Percentiles rank a stretch among this genome's conserved stretches.
These are phyloP conservation scores for Parietaria judaica DNA, from an alignment of 306 rosid species.

Conservation along the genomic window DNA sequence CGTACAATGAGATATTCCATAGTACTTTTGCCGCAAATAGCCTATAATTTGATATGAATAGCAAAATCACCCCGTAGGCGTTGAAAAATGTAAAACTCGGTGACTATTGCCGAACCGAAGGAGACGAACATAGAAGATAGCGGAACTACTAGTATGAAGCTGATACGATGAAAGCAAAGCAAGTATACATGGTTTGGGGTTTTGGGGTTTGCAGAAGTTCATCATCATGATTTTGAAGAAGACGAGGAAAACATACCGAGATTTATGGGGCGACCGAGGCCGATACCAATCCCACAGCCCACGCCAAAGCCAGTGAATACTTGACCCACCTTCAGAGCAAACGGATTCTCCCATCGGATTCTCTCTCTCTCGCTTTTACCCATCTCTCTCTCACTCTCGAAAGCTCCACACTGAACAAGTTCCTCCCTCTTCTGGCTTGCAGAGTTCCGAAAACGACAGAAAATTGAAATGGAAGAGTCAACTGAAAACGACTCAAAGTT, in stretches of 20 bases:
- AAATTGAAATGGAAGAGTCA: no score
- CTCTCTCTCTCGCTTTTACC: slow-evolving; percentile 28
- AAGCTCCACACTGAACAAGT: neutral
- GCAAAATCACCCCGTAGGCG: no score
- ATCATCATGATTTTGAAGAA: slow-evolving; percentile 12
- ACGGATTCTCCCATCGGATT: slow-evolving; percentile 70
- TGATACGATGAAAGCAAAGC: neutral
- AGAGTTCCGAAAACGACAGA: no score
- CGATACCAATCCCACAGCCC: slow-evolving; percentile 89
- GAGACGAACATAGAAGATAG: neutral
- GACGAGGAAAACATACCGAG: slow-evolving; percentile 38
- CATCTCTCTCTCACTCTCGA: slow-evolving; percentile 31
- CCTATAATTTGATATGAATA: no score
- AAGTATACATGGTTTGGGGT: slow-evolving; percentile 28
- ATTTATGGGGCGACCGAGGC: slow-evolving; percentile 93
- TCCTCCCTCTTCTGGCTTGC: no score
- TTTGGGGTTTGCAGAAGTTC: slow-evolving; percentile 50
- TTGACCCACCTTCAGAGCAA: slow-evolving; percentile 88
- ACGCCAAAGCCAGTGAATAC: slow-evolving; percentile 94
- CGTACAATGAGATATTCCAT: no score
- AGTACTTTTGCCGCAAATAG: no score
- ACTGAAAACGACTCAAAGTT: no score
- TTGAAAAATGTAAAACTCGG: no score
- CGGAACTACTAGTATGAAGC: no score
- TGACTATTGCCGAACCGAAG: no score